phyloP scores from a whole-genome alignment of 2,329 filamentous ascomycete genomes.

The Calonectria pseudoreteaudii region DNA sequence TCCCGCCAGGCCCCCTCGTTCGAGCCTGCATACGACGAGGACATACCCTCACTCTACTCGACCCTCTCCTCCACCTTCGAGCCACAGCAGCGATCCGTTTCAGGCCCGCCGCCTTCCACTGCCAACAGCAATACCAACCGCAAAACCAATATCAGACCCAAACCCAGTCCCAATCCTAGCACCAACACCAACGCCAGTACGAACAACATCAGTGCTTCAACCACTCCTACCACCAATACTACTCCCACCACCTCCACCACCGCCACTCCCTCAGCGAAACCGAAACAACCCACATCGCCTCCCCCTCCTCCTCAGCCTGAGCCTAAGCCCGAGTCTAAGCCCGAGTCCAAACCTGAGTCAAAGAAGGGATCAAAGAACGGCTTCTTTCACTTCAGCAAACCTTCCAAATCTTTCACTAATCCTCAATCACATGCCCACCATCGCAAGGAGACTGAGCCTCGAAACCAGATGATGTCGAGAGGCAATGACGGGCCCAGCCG shows the following conservation, averaged over 20 bases:
- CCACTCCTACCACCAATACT: neutral
- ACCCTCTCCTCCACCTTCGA: constrained; percentile 43
- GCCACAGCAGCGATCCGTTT: constrained; percentile 28
- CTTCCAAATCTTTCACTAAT: constrained; percentile 55
- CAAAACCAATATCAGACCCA: neutral
- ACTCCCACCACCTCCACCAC: constrained; percentile 1
- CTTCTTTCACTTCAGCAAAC: constrained; percentile 65
- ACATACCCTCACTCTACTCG: constrained; percentile 40
- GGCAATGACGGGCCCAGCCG: constrained; percentile 47
- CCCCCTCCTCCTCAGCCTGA: constrained; percentile 18
- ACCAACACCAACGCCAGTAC: constrained; percentile 28
- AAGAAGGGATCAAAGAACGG: constrained; percentile 60
- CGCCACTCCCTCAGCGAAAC: constrained; percentile 31
- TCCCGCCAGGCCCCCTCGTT: constrained; percentile 41
- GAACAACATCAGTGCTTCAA: neutral
- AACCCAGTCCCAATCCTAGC: neutral
- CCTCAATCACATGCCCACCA: constrained; percentile 38
- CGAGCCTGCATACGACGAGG: constrained; percentile 41
- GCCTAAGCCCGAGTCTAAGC: constrained; percentile 34
- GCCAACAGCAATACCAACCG: constrained; percentile 11
- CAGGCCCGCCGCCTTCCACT: constrained; percentile 36
- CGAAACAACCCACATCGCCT: constrained; percentile 29
- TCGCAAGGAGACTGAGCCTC: constrained; percentile 50
- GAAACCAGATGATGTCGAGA: constrained; percentile 53
- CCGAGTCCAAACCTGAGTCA: constrained; percentile 51